Evolutionary conservation across 1,284 basidiomycete genomes (phyloP).

Genomic region (Boletus holoroseus): DNA sequence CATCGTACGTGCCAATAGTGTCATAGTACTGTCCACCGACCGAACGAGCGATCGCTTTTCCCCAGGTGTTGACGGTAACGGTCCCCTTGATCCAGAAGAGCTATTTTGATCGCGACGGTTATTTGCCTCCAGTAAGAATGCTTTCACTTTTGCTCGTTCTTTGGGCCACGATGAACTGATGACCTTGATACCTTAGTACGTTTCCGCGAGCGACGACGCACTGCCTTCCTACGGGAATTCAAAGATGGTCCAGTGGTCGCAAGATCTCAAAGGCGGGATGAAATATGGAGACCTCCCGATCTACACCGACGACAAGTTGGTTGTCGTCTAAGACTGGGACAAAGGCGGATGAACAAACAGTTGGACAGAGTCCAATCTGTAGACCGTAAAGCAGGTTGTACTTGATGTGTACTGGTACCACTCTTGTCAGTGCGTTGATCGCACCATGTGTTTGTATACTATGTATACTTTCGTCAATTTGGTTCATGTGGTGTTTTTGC

Average conservation of each 20-base stretch:
- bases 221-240: constrained; percentile 22
- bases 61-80: constrained; percentile 40
- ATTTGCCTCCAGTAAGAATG: constrained; percentile 40
- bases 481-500: background rate
- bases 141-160: background rate
- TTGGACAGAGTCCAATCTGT: constrained; percentile 11
- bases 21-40: background rate
- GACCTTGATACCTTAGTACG: constrained; percentile 17
- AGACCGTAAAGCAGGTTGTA: background rate
- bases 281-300: constrained; percentile 35
- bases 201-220: constrained; percentile 17
- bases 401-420: constrained; percentile 13
- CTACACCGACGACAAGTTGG: constrained; percentile 29
- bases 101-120: constrained; percentile 42
- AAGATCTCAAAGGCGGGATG: constrained; percentile 13
- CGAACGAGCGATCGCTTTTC: background rate
- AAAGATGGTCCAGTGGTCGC: constrained; percentile 17
- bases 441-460: constrained; percentile 9
- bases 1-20: constrained; percentile 34
- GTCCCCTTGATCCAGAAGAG: constrained; percentile 35
- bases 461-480: background rate
- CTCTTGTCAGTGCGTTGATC: constrained; percentile 20
- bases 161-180: constrained; percentile 2
- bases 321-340: constrained; percentile 7
- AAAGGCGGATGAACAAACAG: background rate